Evolutionary conservation across 2,329 filamentous ascomycete species (phyloP).

Genomic region (Cytospora piceae): DNA sequence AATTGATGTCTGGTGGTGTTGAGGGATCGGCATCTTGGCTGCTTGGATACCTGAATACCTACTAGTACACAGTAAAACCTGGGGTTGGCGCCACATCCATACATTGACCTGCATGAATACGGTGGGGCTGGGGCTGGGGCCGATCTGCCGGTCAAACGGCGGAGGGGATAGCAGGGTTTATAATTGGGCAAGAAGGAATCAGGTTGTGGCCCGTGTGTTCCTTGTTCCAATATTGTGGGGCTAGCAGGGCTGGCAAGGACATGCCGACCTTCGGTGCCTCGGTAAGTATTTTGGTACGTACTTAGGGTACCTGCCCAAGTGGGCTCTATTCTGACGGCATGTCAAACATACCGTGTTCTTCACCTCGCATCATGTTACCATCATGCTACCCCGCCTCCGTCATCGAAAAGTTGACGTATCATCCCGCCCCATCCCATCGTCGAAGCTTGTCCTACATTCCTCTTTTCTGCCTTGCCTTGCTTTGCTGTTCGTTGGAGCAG

Average conservation of each 20-base stretch:
- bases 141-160: slow-evolving; percentile 9
- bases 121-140: slow-evolving; percentile 13
- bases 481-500: not conserved
- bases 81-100: not conserved
- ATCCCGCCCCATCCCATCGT: not conserved
- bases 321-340: not conserved
- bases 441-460: not conserved
- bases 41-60: no score
- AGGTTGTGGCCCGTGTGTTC: slow-evolving; percentile 21
- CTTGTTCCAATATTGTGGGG: slow-evolving; percentile 11
- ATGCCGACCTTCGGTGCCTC: not conserved
- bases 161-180: not conserved
- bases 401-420: not conserved
- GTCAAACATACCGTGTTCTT: not conserved
- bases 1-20: not conserved
- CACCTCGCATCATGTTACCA: not conserved
- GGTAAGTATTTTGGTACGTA: no score
- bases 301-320: no score
- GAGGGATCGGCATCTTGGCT: not conserved
- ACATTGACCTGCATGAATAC: not conserved
- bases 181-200: slow-evolving; percentile 16
- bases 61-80: no score
- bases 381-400: not conserved
- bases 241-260: slow-evolving; percentile 10
- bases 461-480: not conserved